Evolutionary conservation across 2,329 filamentous ascomycete species (phyloP), one percentile per base, ranked within the genome.

Genomic region (Chrysosporium queenslandicum): DNA sequence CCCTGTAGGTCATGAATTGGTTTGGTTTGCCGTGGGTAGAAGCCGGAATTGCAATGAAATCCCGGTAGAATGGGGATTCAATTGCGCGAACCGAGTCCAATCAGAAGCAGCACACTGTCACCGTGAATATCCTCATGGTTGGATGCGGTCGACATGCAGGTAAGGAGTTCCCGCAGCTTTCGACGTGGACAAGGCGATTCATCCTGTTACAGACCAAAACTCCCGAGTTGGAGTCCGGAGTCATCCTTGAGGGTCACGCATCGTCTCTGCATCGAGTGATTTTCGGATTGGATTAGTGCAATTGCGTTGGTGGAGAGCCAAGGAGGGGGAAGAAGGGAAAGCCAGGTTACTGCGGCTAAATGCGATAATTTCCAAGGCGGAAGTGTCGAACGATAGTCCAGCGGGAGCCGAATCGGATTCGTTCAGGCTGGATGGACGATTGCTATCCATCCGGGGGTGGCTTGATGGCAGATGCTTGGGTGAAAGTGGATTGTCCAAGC

Each of bases 71-170:
- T 20, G n/a, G 23, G n/a, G 8, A 37, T 37, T 23, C 4, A 49
- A 20, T n/a, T n/a, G 27, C 1, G 8, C 18, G 14, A 8, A 32
- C 16, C 32, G 12, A 23, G 43, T 41, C 51, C 51, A 53, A 53
- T 49, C 43, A 49, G 11, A 48, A 49, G 36, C 25, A 16, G 16
- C 20, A 29, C 8, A 20, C 25, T 11, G n/a, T 48, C 29, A 53
- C 43, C 51, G 51, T 53, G 51, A 53, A 53, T 40, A 42, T 40
- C 34, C 41, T 39, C 16, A 43, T 23, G 5, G 18, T 16, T 34
- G 37, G 27, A 32, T 21, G 29, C 39, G 46, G 27, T 29, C 25
- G 36, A 21, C 27, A 23, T 49, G 46, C 46, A 32, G 9, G 32
- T 18, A 37, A 37, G 34, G 34, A 12, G 11, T 34, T 8, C 25